These are phyloP conservation scores for Boechera divaricarpa DNA, from an alignment of 345 rosid genomes.

Conservation along the genomic window DNA sequence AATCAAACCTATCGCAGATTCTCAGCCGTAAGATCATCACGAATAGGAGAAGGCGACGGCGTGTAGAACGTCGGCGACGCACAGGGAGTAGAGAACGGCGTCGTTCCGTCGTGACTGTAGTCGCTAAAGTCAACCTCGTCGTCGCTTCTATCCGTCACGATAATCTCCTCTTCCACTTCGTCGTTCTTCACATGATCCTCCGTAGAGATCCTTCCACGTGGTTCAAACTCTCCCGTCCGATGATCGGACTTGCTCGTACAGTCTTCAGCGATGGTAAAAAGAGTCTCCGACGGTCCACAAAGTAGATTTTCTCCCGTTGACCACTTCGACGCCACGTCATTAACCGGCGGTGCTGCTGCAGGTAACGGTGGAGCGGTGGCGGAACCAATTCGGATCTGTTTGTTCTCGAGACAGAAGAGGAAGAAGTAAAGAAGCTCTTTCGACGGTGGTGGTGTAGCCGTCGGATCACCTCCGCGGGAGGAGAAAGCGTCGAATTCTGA, in stretches of 20 bases:
- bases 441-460: slow-evolving; percentile 53
- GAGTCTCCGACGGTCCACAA: slow-evolving; percentile 63
- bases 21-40: slow-evolving; percentile 35
- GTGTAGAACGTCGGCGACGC: slow-evolving; percentile 76
- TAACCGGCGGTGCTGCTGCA: slow-evolving; percentile 15
- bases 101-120: slow-evolving; percentile 30
- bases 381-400: slow-evolving; percentile 61
- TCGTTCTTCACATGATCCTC: slow-evolving; percentile 26
- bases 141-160: slow-evolving; percentile 13
- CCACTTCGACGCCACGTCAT: slow-evolving; percentile 44
- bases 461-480: slow-evolving; percentile 32
- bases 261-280: slow-evolving; percentile 77
- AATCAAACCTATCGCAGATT: neutral
- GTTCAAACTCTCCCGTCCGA: slow-evolving; percentile 29
- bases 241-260: slow-evolving; percentile 57
- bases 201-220: slow-evolving; percentile 29
- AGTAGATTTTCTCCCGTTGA: slow-evolving; percentile 34
- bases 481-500: slow-evolving; percentile 38
- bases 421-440: slow-evolving; percentile 84
- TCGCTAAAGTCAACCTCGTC: slow-evolving; percentile 38
- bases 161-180: slow-evolving; percentile 1
- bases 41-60: slow-evolving; percentile 73
- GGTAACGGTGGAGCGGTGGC: slow-evolving; percentile 39
- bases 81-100: slow-evolving; percentile 79
- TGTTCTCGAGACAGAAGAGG: slow-evolving; percentile 58